Conservation (phyloP, 2,329 filamentous ascomycete genomes). For the Fusarium sp. region DNA sequence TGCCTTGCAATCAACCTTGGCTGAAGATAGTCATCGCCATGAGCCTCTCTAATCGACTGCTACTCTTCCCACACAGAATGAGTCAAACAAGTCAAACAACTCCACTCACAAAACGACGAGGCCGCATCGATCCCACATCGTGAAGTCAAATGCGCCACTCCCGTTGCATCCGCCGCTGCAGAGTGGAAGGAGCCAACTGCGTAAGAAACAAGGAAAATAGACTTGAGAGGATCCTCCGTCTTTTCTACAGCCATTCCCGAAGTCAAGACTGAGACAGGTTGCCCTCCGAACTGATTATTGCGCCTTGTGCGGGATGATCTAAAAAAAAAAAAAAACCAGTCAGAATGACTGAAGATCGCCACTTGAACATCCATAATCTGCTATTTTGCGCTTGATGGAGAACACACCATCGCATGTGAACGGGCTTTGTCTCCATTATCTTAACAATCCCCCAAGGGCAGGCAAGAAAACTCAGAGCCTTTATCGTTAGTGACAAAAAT, state of each 20-base stretch:
- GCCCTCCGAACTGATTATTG: conserved; percentile 39
- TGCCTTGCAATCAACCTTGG: conserved; percentile 16
- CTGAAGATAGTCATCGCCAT: not conserved
- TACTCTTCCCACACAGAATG: not conserved
- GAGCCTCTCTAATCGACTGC: not conserved
- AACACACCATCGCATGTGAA: conserved; percentile 21
- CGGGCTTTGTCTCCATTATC: conserved; percentile 3
- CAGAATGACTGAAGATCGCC: conserved; percentile 25
- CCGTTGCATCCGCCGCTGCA: conserved; percentile 28
- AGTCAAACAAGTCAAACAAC: not conserved
- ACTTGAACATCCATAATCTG: conserved; percentile 26
- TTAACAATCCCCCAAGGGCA: conserved; percentile 2
- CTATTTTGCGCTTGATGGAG: conserved; percentile 5
- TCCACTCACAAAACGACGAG: conserved; percentile 28
- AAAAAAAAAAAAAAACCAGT: not conserved
- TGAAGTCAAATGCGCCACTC: conserved; percentile 31
- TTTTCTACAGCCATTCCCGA: conserved; percentile 34
- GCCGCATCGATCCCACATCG: conserved; percentile 19
- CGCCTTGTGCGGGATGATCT: conserved; percentile 28
- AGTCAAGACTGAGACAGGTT: conserved; percentile 40
- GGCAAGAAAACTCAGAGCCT: not conserved
- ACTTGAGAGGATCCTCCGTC: conserved; percentile 2
- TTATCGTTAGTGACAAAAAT: not conserved
- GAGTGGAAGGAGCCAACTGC: conserved; percentile 3
- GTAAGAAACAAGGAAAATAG: conserved; percentile 28